Conservation (phyloP, 768 basidiomycete species). For the Russula ochroleuca region DNA sequence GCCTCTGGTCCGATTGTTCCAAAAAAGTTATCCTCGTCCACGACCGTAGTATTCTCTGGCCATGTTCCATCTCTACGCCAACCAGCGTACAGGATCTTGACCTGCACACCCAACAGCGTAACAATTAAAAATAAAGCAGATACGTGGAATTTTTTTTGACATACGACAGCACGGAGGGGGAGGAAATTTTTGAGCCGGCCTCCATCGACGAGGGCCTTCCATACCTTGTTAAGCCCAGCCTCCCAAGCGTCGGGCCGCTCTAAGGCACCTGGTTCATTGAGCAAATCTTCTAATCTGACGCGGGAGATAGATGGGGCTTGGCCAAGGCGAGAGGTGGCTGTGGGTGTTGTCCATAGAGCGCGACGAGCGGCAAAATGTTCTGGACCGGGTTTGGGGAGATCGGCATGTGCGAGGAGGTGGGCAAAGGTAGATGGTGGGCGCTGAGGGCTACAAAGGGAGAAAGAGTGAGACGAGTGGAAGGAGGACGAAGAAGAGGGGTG, state of each 20-base stretch:
- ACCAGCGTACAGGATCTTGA: constrained; percentile 66
- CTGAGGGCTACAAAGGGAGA: not conserved
- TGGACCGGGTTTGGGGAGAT: constrained; percentile 60
- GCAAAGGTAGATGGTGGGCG: constrained; percentile 37
- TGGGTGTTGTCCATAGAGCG: constrained; percentile 49
- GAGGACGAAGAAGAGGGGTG: not conserved
- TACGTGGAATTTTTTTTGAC: constrained; percentile 37
- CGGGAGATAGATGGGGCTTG: constrained; percentile 29
- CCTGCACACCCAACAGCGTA: constrained; percentile 40
- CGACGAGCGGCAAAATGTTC: constrained; percentile 60
- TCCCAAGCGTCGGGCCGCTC: constrained; percentile 54
- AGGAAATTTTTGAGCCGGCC: constrained; percentile 52
- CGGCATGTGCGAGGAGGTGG: constrained; percentile 36
- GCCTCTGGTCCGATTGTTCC: constrained; percentile 5
- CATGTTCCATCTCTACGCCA: constrained; percentile 77
- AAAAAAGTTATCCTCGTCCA: constrained; percentile 27
- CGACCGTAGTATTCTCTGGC: constrained; percentile 48
- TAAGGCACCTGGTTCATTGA: constrained; percentile 45
- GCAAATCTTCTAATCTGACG: constrained; percentile 45
- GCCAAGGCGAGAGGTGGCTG: constrained; percentile 28
- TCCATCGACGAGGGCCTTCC: constrained; percentile 59
- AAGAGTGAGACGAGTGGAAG: not conserved
- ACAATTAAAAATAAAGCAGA: constrained; percentile 20
- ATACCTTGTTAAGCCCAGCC: constrained; percentile 54
- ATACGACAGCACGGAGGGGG: constrained; percentile 61